Evolutionary conservation across 345 rosid genomes (phyloP).

Genomic region (Atalantia buxifolia): DNA sequence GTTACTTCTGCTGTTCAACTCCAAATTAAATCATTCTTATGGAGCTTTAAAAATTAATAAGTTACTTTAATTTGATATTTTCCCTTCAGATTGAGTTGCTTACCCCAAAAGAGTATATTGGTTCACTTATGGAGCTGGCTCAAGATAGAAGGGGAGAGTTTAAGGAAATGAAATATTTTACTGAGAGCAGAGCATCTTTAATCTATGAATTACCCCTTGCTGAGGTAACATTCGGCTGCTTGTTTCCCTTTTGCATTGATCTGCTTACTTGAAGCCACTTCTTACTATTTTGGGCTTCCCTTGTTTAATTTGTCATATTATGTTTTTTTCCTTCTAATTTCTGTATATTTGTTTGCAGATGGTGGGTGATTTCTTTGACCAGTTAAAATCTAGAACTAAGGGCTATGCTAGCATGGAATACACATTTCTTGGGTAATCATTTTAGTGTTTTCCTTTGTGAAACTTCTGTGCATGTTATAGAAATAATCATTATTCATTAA

Average conservation of each 20-base stretch:
- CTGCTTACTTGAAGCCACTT: neutral
- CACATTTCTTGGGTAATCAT: constrained; percentile 69
- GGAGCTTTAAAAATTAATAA: neutral
- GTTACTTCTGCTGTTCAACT: neutral
- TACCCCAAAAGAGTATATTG: constrained; percentile 94
- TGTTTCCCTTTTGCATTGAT: neutral
- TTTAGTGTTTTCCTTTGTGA: constrained; percentile 5
- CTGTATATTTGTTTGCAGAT: constrained; percentile 47
- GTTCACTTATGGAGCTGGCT: constrained; percentile 94
- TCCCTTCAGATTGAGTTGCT: constrained; percentile 82
- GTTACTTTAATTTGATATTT: constrained; percentile 18
- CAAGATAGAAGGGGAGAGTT: constrained; percentile 97
- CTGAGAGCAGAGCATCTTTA: constrained; percentile 87
- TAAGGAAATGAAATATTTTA: constrained; percentile 88
- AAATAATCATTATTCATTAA: neutral
- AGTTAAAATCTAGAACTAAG: constrained; percentile 88
- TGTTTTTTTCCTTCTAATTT: constrained; percentile 16
- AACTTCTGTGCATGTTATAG: neutral
- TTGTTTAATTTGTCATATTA: neutral
- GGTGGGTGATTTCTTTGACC: constrained; percentile 99
- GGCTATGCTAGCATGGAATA: constrained; percentile 99
- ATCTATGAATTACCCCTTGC: constrained; percentile 87
- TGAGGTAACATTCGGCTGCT: constrained; percentile 48
- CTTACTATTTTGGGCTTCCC: neutral
- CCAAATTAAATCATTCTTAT: neutral